A percentile compares a stretch with the other conserved stretches of the same genome.
Evolutionary conservation across 306 rosid genomes (phyloP).

Genomic region (Morella rubra): DNA sequence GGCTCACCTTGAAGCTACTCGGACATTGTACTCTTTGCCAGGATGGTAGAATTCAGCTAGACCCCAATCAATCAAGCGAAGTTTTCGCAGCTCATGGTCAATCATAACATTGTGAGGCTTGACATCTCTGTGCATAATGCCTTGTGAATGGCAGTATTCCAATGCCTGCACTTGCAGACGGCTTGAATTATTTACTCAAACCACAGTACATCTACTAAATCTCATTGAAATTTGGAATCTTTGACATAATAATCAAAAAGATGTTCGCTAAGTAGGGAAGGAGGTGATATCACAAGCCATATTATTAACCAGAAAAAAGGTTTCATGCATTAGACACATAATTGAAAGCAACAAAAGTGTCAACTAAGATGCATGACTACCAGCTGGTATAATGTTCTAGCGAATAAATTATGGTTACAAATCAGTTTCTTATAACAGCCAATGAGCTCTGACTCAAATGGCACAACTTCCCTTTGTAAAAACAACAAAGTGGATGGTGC

Average conservation of each 20-base stretch:
- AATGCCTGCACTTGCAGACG: slow-evolving; percentile 55
- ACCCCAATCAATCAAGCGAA: slow-evolving; percentile 92
- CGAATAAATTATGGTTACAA: neutral
- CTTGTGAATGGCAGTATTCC: slow-evolving; percentile 91
- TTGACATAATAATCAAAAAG: neutral
- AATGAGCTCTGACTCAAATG: neutral
- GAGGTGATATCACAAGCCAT: neutral
- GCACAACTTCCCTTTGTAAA: neutral
- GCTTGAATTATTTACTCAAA: slow-evolving; percentile 21
- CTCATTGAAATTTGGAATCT: neutral
- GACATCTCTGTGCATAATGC: slow-evolving; percentile 91
- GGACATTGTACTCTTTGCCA: slow-evolving; percentile 83
- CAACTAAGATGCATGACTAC: neutral
- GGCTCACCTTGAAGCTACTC: slow-evolving; percentile 81
- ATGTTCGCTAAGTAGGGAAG: neutral
- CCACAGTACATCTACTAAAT: slow-evolving; percentile 14
- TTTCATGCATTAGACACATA: neutral
- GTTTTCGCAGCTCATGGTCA: slow-evolving; percentile 83
- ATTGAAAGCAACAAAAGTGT: neutral
- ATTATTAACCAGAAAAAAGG: neutral
- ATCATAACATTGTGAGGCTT: slow-evolving; percentile 94
- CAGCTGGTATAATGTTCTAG: neutral
- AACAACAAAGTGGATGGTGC: neutral
- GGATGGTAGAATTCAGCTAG: slow-evolving; percentile 94
- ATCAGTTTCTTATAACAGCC: neutral